A percentile compares a stretch with the other conserved stretches of the same genome.
Conservation (phyloP, 164 flowering plant species). For the Kalanchoe fedtschenkoi region DNA sequence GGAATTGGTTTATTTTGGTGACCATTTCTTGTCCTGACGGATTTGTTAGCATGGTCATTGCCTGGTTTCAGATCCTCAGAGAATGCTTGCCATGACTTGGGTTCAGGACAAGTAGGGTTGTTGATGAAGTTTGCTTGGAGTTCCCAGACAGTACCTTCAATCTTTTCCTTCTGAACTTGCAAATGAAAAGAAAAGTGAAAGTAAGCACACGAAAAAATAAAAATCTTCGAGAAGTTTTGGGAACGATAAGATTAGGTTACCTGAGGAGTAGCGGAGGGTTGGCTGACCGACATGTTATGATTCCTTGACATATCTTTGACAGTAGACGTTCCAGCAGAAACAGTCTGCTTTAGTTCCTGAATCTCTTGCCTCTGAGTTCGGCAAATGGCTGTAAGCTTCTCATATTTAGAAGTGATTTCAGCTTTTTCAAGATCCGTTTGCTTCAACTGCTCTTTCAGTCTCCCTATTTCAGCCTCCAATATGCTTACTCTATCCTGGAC, state of each 20-base stretch:
- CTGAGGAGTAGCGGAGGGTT: conserved; percentile 21
- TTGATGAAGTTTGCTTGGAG: conserved; percentile 36
- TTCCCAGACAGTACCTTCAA: conserved; percentile 45
- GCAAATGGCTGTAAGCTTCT: conserved; percentile 85
- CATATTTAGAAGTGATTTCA: conserved; percentile 77
- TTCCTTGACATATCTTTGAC: conserved; percentile 30
- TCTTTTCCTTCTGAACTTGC: conserved; percentile 36
- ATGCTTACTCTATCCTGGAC: conserved; percentile 27
- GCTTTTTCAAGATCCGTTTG: conserved; percentile 59
- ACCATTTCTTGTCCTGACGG: conserved; percentile 61
- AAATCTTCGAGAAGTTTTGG: not conserved
- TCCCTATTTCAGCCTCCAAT: conserved; percentile 59
- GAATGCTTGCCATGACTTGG: conserved; percentile 60
- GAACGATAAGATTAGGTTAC: conserved; percentile 20
- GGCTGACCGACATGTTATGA: conserved; percentile 26
- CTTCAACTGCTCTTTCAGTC: conserved; percentile 59
- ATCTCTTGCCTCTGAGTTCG: conserved; percentile 91
- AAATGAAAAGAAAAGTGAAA: not conserved
- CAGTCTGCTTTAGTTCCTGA: conserved; percentile 80
- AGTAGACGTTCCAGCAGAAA: conserved; percentile 57
- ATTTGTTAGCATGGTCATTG: conserved; percentile 22
- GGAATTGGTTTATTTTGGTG: conserved; percentile 31
- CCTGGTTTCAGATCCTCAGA: conserved; percentile 28
- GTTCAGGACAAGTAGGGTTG: conserved; percentile 30
- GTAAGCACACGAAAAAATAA: not conserved